Percentiles rank a stretch among this genome's conserved stretches.
These are phyloP conservation scores for Nymphaea thermarum DNA, from an alignment of 164 flowering plant species.

Conservation along the genomic window DNA sequence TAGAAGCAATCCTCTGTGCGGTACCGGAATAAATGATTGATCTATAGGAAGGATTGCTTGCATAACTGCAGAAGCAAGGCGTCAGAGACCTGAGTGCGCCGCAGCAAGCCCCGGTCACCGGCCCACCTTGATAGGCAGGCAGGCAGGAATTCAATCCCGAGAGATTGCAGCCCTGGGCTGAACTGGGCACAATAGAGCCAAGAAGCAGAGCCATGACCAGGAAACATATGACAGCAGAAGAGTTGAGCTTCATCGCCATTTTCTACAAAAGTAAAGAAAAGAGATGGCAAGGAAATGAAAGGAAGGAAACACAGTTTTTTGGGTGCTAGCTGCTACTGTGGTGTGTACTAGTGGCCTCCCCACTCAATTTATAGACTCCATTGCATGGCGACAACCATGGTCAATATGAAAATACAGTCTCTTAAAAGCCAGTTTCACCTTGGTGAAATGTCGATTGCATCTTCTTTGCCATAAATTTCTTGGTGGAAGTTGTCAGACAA, in stretches of 20 bases:
- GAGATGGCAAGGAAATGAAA: no score
- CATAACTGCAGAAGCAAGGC: neutral
- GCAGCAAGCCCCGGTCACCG: neutral
- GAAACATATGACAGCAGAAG: neutral
- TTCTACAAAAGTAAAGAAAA: no score
- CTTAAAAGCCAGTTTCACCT: no score
- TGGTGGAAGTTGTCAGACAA: no score
- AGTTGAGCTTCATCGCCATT: neutral
- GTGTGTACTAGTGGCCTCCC: neutral
- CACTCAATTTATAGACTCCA: neutral
- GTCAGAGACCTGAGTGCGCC: neutral
- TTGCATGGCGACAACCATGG: neutral
- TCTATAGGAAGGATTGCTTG: neutral
- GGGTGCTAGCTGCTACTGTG: neutral
- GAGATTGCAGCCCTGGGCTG: neutral
- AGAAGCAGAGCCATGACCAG: neutral
- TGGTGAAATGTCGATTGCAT: no score
- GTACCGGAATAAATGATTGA: neutral
- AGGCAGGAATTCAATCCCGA: neutral
- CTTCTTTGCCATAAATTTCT: no score
- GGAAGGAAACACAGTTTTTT: no score
- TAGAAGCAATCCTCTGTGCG: neutral
- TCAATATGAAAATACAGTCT: no score
- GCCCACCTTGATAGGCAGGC: neutral
- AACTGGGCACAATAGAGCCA: neutral